A percentile compares a stretch with the other conserved stretches of the same genome.
phyloP scores from a whole-genome alignment of 2,329 filamentous ascomycete genomes.

The Microsporum canis region DNA sequence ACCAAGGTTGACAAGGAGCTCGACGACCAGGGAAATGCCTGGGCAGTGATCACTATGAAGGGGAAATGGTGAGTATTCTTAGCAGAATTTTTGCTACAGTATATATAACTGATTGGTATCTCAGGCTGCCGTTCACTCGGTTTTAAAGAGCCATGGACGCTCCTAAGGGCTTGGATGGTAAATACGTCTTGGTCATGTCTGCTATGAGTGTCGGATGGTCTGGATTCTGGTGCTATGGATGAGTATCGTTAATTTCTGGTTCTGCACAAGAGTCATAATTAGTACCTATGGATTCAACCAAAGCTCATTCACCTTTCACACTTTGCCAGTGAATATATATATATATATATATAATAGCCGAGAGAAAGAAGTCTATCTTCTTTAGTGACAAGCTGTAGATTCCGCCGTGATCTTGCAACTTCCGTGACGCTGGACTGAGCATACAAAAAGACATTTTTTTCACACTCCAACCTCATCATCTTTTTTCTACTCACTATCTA shows the following conservation, averaged over 20 bases:
- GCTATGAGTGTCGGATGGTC: no score
- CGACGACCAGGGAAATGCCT: conserved; percentile 66
- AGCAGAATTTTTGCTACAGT: background rate
- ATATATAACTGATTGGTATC: background rate
- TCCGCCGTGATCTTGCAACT: background rate
- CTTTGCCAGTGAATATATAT: no score
- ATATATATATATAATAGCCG: no score
- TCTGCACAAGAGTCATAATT: no score
- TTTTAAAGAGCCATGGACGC: background rate
- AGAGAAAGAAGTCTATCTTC: background rate
- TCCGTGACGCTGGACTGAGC: background rate
- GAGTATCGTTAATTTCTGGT: no score
- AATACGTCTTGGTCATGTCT: no score
- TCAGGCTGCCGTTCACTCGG: conserved; percentile 36
- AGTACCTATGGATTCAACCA: no score
- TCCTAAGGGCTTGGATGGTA: background rate
- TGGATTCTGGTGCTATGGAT: no score
- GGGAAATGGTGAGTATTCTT: conserved; percentile 61
- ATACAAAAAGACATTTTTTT: background rate
- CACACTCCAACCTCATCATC: background rate
- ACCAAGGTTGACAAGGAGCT: conserved; percentile 91
- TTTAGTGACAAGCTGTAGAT: background rate
- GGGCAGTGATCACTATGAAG: conserved; percentile 73
- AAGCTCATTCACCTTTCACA: no score
- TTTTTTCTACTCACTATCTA: background rate